Base-by-base conservation (phyloP, 2,329 filamentous ascomycete species). In the Ustulina deusta region DNA sequence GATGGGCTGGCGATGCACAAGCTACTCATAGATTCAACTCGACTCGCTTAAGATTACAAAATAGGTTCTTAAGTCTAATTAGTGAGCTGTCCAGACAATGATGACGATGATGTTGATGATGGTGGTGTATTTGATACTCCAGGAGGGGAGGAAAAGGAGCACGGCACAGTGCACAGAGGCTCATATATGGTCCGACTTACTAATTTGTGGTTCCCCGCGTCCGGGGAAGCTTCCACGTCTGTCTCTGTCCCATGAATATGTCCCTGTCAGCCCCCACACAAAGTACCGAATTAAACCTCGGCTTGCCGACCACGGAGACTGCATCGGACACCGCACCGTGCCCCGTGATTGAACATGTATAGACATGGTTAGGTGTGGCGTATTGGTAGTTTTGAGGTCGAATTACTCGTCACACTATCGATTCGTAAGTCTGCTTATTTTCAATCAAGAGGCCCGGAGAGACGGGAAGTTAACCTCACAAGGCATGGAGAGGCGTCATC, bases 221-320 rank as follows among this genome's bases (percentile, higher is more conserved):
- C 57, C 49, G 42, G 42, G 56, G 42, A 11, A 38, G 42, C 42
- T 51, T 34, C 3, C 25, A 49, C 13, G 29, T 44, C 27, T 32
- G 46, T 52, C 29, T 34, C 17, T 20, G 3, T 10, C 49, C 25
- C 49, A 15, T 34, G 27, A 52, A 4, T 6, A n/a, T 20, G 15
- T 34, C 36, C 25, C 25, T 29, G 38, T 15, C 51, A 38, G 10
- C 6, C 51, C 7, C 63, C 57, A 42, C 63, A 61, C 40, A 38
- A 60, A 40, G 4, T 54, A 22, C 64, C 51, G 49, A 49, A 40
- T 60, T 40, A 17, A 38, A 49, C 63, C 63, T 65, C 63, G 57
- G 63, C 51, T 61, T 17, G 15, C 63, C 9, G 25, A 22, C 34
- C 32, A 44, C 20, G 36, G 38, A 52, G 32, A 29, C 22, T 36